Evolutionary conservation across 208 protist genomes (phyloP), one percentile per base, ranked within the genome.

Genomic region (Leishmania tarentolae): DNA sequence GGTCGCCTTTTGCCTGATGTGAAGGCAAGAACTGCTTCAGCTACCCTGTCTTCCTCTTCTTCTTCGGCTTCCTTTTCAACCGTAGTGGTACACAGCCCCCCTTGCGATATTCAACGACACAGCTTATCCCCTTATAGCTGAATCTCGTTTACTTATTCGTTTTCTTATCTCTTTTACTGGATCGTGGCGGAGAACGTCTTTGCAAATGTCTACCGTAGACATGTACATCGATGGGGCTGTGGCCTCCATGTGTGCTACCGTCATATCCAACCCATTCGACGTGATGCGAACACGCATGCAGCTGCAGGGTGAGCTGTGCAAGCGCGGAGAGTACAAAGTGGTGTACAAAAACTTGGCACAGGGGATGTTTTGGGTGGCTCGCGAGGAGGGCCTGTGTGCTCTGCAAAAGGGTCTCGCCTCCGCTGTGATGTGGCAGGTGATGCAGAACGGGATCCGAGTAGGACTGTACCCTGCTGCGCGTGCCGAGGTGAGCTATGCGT

Each of bases 201-300:
- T 52, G 47, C 17, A 13, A 24, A 86, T 92, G 88, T 86, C 86
- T 6, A 77, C 68, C 31, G 15, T 92, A 0, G 87, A 93, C 73
- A 89, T 90, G 85, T 90, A 87, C 47, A 74, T 87, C 15, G 92
- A 93, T 47, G 90, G 91, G 50, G 88, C 85, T 44, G 74, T 90
- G 56, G 88, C 88, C 15, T 92, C 90, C 15, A 70, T 65, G 53
- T 78, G 78, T 35, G 92, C 92, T 17, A 84, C 83, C 5, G 19
- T 94, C 46, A 63, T 95, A 56, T 93, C 90, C 21, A 95, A 94
- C 69, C 92, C 92, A 6, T 92, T 94, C 50, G 92, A 95, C 59
- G 89, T 94, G 69, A 93, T 95, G 86, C 90, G 88, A 28, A 93
- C 90, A 2, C 88, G 92, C 61, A 85, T 94, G 85, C 90, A 94